phyloP scores from a whole-genome alignment of 805 yeast genomes.

The Huiozyma naganishii region DNA sequence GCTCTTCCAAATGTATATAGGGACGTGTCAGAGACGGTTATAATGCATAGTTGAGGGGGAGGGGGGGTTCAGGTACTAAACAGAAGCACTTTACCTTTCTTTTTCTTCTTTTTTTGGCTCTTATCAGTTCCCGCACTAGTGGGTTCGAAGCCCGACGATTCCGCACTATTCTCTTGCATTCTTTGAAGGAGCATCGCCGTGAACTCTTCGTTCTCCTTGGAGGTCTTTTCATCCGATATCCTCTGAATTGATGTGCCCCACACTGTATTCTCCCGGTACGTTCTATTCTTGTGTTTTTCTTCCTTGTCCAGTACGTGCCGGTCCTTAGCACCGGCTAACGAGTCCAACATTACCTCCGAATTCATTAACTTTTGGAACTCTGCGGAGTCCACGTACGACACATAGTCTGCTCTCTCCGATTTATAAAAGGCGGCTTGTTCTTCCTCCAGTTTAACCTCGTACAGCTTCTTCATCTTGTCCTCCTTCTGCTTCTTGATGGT shows the following conservation, averaged over 20 bases:
- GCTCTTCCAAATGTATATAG: too few species aligned
- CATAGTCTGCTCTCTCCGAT: slow-evolving; percentile 40
- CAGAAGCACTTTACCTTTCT: slow-evolving; percentile 28
- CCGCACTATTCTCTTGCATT: slow-evolving; percentile 30
- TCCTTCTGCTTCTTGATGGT: slow-evolving; percentile 43
- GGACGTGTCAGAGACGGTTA: too few species aligned
- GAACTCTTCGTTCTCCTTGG: slow-evolving; percentile 36
- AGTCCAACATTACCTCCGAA: slow-evolving; percentile 2
- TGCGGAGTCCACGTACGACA: slow-evolving; percentile 1
- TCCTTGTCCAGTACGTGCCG: neutral
- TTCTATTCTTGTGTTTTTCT: slow-evolving; percentile 4
- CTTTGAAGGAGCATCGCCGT: slow-evolving; percentile 44
- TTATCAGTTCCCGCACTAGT: neutral
- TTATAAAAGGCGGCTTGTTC: slow-evolving; percentile 49
- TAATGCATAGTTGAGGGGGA: too few species aligned
- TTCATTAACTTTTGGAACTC: neutral
- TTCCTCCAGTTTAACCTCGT: slow-evolving; percentile 48
- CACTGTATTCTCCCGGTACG: slow-evolving; percentile 41
- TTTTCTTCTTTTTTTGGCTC: slow-evolving; percentile 27
- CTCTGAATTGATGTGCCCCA: slow-evolving; percentile 56
- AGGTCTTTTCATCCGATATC: slow-evolving; percentile 26
- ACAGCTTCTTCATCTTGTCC: slow-evolving; percentile 46
- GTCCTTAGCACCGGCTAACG: slow-evolving; percentile 3
- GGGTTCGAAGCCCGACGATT: neutral
- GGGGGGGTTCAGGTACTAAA: slow-evolving; percentile 11